phyloP scores from a whole-genome alignment of 768 basidiomycete genomes.

The Termitomyces sp. region DNA sequence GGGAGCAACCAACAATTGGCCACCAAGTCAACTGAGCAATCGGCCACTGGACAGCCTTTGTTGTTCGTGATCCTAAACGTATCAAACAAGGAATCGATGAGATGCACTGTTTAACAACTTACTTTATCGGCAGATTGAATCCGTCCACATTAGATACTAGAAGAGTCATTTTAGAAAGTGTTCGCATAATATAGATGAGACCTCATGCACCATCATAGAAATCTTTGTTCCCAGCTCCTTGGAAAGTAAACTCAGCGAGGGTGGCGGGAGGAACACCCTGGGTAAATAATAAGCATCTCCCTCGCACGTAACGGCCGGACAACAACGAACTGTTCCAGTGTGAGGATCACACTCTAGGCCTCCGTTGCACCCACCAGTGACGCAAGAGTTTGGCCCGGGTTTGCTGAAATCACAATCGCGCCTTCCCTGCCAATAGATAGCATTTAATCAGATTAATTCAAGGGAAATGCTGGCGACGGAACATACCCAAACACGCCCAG shows the following conservation, averaged over 20 bases:
- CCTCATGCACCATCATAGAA: constrained; percentile 54
- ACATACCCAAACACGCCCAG: constrained; percentile 60
- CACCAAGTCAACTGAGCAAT: constrained; percentile 51
- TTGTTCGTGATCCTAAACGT: constrained; percentile 39
- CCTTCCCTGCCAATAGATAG: constrained; percentile 42
- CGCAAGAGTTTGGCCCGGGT: constrained; percentile 36
- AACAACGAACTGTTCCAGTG: constrained; percentile 44
- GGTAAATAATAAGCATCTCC: not conserved
- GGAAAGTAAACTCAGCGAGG: constrained; percentile 64
- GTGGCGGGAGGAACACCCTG: constrained; percentile 64
- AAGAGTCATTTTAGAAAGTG: not conserved
- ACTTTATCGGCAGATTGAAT: constrained; percentile 48
- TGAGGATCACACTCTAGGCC: constrained; percentile 53
- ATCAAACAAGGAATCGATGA: not conserved
- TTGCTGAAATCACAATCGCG: constrained; percentile 60
- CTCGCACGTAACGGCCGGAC: not conserved
- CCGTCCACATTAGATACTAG: constrained; percentile 60
- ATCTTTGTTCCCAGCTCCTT: constrained; percentile 39
- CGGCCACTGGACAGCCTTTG: constrained; percentile 42
- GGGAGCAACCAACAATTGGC: constrained; percentile 37
- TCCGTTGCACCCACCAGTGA: constrained; percentile 21
- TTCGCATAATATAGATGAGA: not conserved
- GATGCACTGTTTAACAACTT: not conserved
- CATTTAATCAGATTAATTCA: not conserved
- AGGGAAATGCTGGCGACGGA: not conserved